These are phyloP conservation scores for Arthroderma sp. DNA, from an alignment of 2,329 filamentous ascomycete genomes.

Conservation along the genomic window DNA sequence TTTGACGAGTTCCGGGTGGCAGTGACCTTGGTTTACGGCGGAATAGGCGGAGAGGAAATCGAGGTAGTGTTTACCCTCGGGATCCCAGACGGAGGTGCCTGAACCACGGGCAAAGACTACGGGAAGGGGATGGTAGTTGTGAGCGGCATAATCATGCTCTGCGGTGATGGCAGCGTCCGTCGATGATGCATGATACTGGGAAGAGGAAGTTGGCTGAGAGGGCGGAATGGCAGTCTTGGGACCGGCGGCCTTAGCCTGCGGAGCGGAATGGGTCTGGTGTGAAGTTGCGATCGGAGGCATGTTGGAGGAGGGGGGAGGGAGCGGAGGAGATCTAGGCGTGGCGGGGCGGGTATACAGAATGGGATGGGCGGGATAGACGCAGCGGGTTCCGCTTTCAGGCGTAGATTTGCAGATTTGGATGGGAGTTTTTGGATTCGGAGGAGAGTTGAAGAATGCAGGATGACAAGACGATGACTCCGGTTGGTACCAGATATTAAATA, in stretches of 20 bases:
- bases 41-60: conserved; percentile 98
- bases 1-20: conserved; percentile 89
- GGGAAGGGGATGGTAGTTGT: conserved; percentile 97
- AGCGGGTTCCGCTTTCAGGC: no score
- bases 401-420: no score
- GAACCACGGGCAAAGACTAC: conserved; percentile 80
- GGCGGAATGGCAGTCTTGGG: conserved; percentile 1
- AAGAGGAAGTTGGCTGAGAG: not conserved
- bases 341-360: no score
- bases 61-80: conserved; percentile 86
- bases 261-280: not conserved
- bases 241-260: not conserved
- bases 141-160: conserved; percentile 76
- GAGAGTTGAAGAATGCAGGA: no score
- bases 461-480: no score
- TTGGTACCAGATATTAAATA: not conserved
- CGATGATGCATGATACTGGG: conserved; percentile 57
- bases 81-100: conserved; percentile 89
- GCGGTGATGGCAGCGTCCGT: conserved; percentile 65
- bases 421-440: no score
- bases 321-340: no score
- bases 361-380: no score
- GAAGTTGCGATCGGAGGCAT: conserved; percentile 16
- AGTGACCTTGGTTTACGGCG: conserved; percentile 95
- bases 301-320: not conserved